A percentile compares a stretch with the other conserved stretches of the same genome.
phyloP scores from a whole-genome alignment of 2,329 filamentous ascomycete genomes.

The Beauveria sp. region DNA sequence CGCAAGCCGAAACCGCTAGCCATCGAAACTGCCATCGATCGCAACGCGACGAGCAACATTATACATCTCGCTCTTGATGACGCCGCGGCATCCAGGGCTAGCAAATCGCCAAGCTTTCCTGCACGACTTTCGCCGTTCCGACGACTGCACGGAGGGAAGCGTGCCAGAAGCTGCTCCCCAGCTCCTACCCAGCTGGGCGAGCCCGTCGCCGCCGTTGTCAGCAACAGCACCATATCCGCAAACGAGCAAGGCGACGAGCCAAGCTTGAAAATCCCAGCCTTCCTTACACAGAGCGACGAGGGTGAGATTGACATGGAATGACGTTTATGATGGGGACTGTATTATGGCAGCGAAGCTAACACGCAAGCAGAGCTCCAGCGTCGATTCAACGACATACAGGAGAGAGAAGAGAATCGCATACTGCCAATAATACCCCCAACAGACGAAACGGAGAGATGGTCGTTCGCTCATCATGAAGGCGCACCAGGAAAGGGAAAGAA shows the following conservation, averaged over 20 bases:
- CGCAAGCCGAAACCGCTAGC: constrained; percentile 37
- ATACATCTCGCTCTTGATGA: not conserved
- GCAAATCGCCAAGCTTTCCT: constrained; percentile 16
- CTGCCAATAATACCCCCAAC: constrained; percentile 32
- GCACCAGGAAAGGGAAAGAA: constrained; percentile 20
- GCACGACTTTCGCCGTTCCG: constrained; percentile 34
- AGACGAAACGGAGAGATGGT: constrained; percentile 25
- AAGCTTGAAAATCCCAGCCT: constrained; percentile 26
- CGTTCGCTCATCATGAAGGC: constrained; percentile 27
- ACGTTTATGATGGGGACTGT: not conserved
- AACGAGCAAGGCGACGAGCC: constrained; percentile 14
- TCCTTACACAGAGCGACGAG: constrained; percentile 28
- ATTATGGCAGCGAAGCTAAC: not conserved
- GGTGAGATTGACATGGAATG: constrained; percentile 19
- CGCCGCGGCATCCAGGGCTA: not conserved
- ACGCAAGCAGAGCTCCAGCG: constrained; percentile 34
- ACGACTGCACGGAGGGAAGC: constrained; percentile 38
- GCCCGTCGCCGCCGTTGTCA: constrained; percentile 24
- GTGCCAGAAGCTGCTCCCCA: constrained; percentile 35
- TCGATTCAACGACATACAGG: constrained; percentile 46
- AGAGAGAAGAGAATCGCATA: constrained; percentile 38
- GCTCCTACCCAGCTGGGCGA: constrained; percentile 13
- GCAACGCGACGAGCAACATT: constrained; percentile 18
- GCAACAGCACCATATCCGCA: constrained; percentile 24
- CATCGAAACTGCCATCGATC: constrained; percentile 32